phyloP scores from a whole-genome alignment of 2,329 filamentous ascomycete species.

The Pestalotiopsis sp. region DNA sequence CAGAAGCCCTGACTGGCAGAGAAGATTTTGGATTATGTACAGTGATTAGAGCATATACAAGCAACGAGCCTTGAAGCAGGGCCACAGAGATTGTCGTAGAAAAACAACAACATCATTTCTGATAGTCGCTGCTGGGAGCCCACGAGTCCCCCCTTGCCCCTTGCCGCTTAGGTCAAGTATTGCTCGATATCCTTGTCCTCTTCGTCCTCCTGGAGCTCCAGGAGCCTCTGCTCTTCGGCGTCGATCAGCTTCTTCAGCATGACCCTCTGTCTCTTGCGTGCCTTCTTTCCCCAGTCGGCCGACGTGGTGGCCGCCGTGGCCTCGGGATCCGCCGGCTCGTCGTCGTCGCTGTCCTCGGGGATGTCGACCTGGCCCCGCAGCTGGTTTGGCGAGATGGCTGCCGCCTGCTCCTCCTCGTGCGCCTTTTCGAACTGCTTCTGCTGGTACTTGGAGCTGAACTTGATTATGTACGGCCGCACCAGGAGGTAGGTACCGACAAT shows the following conservation, averaged over 20 bases:
- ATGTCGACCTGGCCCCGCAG: conserved; percentile 60
- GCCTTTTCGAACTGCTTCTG: conserved; percentile 66
- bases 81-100: neutral
- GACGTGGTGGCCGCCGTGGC: conserved; percentile 50
- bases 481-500: conserved; percentile 76
- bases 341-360: conserved; percentile 55
- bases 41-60: neutral
- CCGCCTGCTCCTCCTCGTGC: conserved; percentile 46
- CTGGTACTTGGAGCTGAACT: conserved; percentile 65
- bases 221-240: conserved; percentile 61
- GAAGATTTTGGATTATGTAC: neutral
- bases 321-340: conserved; percentile 39
- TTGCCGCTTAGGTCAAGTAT: conserved; percentile 51
- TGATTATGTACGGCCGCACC: conserved; percentile 74
- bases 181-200: conserved; percentile 78
- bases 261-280: conserved; percentile 68
- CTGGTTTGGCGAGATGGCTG: conserved; percentile 66
- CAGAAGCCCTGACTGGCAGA: neutral
- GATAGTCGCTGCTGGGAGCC: neutral
- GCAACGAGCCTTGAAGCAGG: neutral
- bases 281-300: conserved; percentile 71
- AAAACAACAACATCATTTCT: neutral
- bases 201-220: conserved; percentile 61
- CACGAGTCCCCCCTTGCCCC: neutral
- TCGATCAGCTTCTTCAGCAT: conserved; percentile 68